phyloP scores from a whole-genome alignment of 345 rosid genomes.

The Raphanus sativus region DNA sequence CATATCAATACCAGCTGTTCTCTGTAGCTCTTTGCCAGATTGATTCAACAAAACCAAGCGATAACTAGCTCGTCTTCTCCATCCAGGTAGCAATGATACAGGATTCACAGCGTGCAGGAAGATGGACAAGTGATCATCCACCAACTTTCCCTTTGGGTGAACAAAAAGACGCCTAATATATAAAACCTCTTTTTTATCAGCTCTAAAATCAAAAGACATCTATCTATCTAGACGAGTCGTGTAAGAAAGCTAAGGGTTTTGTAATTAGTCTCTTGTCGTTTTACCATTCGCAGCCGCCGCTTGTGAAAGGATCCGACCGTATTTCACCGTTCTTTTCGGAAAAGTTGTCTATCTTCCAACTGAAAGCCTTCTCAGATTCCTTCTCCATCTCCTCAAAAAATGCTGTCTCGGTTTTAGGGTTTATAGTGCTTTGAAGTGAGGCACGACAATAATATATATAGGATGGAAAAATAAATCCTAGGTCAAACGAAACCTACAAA shows the following conservation, averaged over 20 bases:
- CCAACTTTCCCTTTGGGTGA: neutral
- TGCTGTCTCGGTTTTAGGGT: constrained; percentile 10
- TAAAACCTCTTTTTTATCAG: neutral
- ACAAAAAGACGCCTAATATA: neutral
- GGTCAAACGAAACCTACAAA: neutral
- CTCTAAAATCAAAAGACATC: neutral
- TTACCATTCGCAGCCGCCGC: constrained; percentile 26
- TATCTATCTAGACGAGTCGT: neutral
- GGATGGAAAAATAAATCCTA: neutral
- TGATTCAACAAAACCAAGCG: constrained; percentile 6
- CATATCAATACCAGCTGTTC: neutral
- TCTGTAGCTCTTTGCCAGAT: neutral
- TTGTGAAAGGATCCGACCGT: constrained; percentile 11
- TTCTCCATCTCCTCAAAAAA: neutral
- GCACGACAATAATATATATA: neutral
- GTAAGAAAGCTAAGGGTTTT: neutral
- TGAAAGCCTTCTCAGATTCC: neutral
- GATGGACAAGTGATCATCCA: constrained; percentile 6
- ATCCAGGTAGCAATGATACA: constrained; percentile 14
- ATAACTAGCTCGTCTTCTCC: neutral
- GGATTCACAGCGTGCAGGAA: neutral
- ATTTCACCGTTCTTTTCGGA: neutral
- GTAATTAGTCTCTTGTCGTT: neutral
- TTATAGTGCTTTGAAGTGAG: neutral
- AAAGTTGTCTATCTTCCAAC: constrained; percentile 14